Conservation (phyloP, 352 stramenopile genomes). For the Globisporangium nunn region DNA sequence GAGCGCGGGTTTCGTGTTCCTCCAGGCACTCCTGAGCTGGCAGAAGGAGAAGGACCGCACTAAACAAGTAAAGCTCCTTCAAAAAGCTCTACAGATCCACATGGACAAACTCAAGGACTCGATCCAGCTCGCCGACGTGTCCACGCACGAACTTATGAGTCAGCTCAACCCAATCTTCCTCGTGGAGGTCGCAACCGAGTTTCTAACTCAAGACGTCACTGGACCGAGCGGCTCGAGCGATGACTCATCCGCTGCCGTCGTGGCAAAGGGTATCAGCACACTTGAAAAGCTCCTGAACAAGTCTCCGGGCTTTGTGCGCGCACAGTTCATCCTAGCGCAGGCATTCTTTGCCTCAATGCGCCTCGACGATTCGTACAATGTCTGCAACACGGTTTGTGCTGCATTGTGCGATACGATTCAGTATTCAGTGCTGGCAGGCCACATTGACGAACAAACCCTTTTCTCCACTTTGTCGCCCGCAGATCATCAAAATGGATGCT, state of each 20-base stretch:
- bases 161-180: slow-evolving; percentile 86
- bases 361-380: slow-evolving; percentile 76
- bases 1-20: slow-evolving; percentile 73
- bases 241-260: slow-evolving; percentile 7
- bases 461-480: neutral
- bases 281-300: slow-evolving; percentile 81
- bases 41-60: slow-evolving; percentile 59
- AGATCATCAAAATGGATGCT: slow-evolving; percentile 76
- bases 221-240: slow-evolving; percentile 5
- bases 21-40: slow-evolving; percentile 84
- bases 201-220: slow-evolving; percentile 40
- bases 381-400: slow-evolving; percentile 39
- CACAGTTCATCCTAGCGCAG: slow-evolving; percentile 79
- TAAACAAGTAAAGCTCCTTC: slow-evolving; percentile 67
- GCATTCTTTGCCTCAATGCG: slow-evolving; percentile 64
- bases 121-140: slow-evolving; percentile 54
- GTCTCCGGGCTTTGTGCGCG: slow-evolving; percentile 77
- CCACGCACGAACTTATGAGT: slow-evolving; percentile 69
- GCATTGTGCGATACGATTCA: neutral
- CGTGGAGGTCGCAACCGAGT: slow-evolving; percentile 81
- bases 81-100: slow-evolving; percentile 74
- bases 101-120: slow-evolving; percentile 72
- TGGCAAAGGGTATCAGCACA: slow-evolving; percentile 58
- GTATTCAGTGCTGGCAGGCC: too few species aligned
- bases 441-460: too few species aligned